phyloP scores from a whole-genome alignment of 768 basidiomycete genomes.

The Suillus bovinus region DNA sequence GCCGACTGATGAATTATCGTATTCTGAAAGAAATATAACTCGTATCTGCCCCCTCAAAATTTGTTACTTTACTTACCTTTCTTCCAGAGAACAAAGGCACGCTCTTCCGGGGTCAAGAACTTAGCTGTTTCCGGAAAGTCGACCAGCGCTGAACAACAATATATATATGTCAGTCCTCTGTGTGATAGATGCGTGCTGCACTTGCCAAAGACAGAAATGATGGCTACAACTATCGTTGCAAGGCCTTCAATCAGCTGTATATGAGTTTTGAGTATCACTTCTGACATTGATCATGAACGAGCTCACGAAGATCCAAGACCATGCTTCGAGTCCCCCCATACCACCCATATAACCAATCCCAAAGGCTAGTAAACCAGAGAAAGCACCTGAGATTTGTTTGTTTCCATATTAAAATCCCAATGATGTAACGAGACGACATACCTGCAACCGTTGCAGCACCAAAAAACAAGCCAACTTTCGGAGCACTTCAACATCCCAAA shows the following conservation, averaged over 20 bases:
- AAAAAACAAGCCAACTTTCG: constrained; percentile 56
- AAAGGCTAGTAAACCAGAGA: constrained; percentile 60
- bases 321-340: constrained; percentile 46
- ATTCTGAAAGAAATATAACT: constrained; percentile 40
- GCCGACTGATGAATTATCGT: constrained; percentile 52
- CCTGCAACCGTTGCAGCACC: constrained; percentile 65
- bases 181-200: not conserved
- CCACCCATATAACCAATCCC: constrained; percentile 56
- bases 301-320: constrained; percentile 71
- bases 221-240: constrained; percentile 55
- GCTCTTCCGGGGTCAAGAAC: constrained; percentile 65
- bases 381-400: constrained; percentile 42
- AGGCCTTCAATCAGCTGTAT: constrained; percentile 55
- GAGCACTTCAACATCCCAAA: not conserved
- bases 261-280: constrained; percentile 4
- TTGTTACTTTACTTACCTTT: constrained; percentile 44
- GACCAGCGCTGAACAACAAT: constrained; percentile 46
- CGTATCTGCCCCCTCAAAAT: not conserved
- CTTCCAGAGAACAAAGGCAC: constrained; percentile 51
- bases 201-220: constrained; percentile 52
- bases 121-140: constrained; percentile 61
- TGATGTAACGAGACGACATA: not conserved
- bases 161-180: not conserved
- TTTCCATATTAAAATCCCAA: not conserved
- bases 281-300: not conserved